A percentile compares a stretch with the other conserved stretches of the same genome.
These are phyloP conservation scores for Paraurostyla sp. DNA, from an alignment of 73 alveolate genomes.

Conservation along the genomic window DNA sequence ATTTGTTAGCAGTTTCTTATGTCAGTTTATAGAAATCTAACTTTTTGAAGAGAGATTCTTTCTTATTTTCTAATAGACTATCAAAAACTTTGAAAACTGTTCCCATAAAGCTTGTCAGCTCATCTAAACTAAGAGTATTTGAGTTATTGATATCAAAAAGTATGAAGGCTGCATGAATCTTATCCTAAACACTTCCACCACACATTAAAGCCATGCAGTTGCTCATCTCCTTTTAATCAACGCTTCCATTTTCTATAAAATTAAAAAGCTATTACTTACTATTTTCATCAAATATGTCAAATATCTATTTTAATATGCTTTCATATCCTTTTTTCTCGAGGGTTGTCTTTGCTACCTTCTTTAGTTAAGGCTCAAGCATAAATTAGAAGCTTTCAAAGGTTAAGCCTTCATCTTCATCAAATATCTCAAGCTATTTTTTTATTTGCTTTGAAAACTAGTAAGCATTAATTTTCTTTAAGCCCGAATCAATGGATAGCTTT, in stretches of 20 bases:
- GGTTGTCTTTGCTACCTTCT: background rate
- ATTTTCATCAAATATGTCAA: conserved; percentile 50
- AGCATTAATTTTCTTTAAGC: conserved; percentile 25
- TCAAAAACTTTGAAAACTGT: conserved; percentile 38
- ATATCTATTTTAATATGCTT: background rate
- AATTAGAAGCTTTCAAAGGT: background rate
- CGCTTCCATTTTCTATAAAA: conserved; percentile 37
- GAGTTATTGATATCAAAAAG: conserved; percentile 40
- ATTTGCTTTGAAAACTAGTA: conserved; percentile 13
- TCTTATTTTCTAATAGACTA: background rate
- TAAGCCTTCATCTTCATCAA: background rate
- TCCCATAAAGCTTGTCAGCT: background rate
- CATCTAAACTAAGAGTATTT: conserved; percentile 29
- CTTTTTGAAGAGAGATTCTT: background rate
- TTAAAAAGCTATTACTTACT: background rate
- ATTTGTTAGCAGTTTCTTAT: conserved; percentile 39
- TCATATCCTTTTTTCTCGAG: conserved; percentile 27
- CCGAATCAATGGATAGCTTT: conserved; percentile 9
- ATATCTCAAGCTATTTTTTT: conserved; percentile 5
- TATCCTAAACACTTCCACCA: conserved; percentile 45
- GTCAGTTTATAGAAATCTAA: background rate
- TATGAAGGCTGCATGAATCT: conserved; percentile 49
- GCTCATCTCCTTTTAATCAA: conserved; percentile 37
- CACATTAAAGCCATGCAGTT: conserved; percentile 58
- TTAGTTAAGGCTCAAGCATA: conserved; percentile 21